Evolutionary conservation across 768 basidiomycete genomes (phyloP).

Genomic region (Xerocomus potaroensis): DNA sequence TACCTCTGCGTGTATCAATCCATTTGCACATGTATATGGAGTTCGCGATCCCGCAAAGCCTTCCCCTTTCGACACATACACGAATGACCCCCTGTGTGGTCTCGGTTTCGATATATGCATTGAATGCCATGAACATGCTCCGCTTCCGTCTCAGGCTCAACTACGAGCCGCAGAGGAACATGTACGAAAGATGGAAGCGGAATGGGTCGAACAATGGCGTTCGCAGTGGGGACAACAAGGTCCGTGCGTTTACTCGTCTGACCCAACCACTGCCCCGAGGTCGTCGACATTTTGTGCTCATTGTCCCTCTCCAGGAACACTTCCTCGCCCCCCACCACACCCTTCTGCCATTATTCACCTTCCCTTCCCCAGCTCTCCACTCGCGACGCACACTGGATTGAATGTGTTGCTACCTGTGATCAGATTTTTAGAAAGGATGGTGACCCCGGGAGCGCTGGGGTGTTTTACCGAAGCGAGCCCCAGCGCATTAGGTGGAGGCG

Average conservation of each 20-base stretch:
- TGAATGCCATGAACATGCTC: conserved; percentile 80
- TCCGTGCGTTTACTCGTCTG: not conserved
- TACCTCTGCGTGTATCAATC: conserved; percentile 11
- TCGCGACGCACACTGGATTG: conserved; percentile 50
- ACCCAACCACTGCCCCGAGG: too few species aligned
- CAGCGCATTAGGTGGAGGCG: not conserved
- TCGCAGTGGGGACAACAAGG: conserved; percentile 21
- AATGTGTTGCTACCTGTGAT: conserved; percentile 59
- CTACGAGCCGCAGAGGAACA: conserved; percentile 76
- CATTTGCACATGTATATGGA: conserved; percentile 14
- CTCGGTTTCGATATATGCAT: conserved; percentile 82
- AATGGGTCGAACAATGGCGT: conserved; percentile 52
- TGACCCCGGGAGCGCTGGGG: conserved; percentile 41
- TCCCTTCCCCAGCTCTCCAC: conserved; percentile 68
- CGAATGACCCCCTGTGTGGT: conserved; percentile 46
- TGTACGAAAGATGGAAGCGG: conserved; percentile 55
- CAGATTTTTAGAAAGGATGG: conserved; percentile 62
- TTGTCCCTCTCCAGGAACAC: conserved; percentile 16
- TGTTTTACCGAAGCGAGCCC: conserved; percentile 8
- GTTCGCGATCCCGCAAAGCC: conserved; percentile 17
- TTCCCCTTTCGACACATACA: conserved; percentile 32
- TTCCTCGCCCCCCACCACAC: conserved; percentile 64
- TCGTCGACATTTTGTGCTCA: conserved; percentile 11
- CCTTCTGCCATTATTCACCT: conserved; percentile 70
- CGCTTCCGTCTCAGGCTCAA: conserved; percentile 64